Conservation (phyloP, 1,284 basidiomycete genomes). For the Amylostereum areolatum region DNA sequence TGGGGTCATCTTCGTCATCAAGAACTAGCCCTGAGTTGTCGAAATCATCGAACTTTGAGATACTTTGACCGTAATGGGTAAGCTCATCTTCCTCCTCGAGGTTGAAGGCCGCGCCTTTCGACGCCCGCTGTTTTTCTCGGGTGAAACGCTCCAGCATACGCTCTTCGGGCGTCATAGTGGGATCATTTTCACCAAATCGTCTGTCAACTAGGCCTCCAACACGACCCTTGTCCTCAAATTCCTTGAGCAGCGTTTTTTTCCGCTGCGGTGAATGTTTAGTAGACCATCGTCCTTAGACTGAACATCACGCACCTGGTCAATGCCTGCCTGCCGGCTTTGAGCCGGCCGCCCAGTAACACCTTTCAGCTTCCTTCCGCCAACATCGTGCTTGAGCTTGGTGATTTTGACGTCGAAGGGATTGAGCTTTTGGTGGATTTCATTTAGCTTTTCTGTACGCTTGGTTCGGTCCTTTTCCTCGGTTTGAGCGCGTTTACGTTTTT, state of each 20-base stretch:
- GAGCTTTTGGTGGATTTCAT: slow-evolving; percentile 78
- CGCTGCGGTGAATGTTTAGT: slow-evolving; percentile 40
- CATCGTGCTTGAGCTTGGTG: slow-evolving; percentile 89
- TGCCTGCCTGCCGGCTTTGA: slow-evolving; percentile 81
- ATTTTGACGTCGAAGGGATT: slow-evolving; percentile 95
- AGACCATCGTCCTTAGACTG: not conserved
- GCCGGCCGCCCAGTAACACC: slow-evolving; percentile 82
- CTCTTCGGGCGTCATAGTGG: slow-evolving; percentile 88
- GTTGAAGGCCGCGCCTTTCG: slow-evolving; percentile 84
- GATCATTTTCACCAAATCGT: slow-evolving; percentile 94
- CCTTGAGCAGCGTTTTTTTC: slow-evolving; percentile 84
- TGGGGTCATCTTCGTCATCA: slow-evolving; percentile 60
- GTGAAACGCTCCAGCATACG: slow-evolving; percentile 98
- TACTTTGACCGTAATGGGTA: slow-evolving; percentile 90
- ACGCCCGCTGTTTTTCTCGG: slow-evolving; percentile 74
- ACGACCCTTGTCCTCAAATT: slow-evolving; percentile 73
- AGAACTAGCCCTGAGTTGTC: slow-evolving; percentile 70
- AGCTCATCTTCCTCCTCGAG: slow-evolving; percentile 87
- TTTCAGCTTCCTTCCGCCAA: slow-evolving; percentile 82
- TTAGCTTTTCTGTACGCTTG: slow-evolving; percentile 74
- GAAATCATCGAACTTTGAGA: slow-evolving; percentile 84
- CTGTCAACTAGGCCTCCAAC: slow-evolving; percentile 90
- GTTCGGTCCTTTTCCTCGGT: slow-evolving; percentile 68
- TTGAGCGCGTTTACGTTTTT: slow-evolving; percentile 66
- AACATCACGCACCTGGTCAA: slow-evolving; percentile 70